phyloP scores from a whole-genome alignment of 345 rosid species.

The Citrus maxima region DNA sequence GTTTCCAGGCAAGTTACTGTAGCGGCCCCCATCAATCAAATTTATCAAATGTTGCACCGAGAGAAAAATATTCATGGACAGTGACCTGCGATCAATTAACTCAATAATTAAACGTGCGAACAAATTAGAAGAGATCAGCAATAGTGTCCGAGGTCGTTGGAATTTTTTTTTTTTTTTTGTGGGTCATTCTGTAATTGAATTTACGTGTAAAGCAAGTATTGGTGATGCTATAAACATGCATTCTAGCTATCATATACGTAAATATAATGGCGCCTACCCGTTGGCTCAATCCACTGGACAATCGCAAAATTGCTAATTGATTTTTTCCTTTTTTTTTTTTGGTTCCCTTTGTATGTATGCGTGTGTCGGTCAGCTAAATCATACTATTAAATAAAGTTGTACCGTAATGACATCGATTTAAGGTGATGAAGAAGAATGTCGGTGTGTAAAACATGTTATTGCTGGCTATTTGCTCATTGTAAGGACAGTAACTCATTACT shows the following conservation, averaged over 20 bases:
- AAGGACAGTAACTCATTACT: neutral
- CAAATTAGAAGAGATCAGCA: conserved; percentile 16
- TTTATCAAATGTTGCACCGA: neutral
- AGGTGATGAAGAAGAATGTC: neutral
- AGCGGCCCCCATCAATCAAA: neutral
- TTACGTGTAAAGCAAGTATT: conserved; percentile 8
- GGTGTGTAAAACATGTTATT: no score
- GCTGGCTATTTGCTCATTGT: neutral
- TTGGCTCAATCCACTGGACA: neutral
- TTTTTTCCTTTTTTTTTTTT: no score
- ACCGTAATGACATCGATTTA: neutral
- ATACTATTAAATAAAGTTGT: neutral
- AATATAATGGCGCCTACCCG: no score
- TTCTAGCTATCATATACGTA: neutral
- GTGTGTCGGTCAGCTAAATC: conserved; percentile 1
- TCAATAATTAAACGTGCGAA: conserved; percentile 8
- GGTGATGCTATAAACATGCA: neutral
- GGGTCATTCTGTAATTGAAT: neutral
- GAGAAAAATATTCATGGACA: neutral
- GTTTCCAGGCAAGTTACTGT: neutral
- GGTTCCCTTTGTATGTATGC: neutral
- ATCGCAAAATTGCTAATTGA: neutral
- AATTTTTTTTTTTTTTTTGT: neutral
- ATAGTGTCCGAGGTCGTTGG: neutral
- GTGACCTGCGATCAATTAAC: conserved; percentile 1